phyloP scores from a whole-genome alignment of 257 asterid genomes.

The Haberlea rhodopensis region DNA sequence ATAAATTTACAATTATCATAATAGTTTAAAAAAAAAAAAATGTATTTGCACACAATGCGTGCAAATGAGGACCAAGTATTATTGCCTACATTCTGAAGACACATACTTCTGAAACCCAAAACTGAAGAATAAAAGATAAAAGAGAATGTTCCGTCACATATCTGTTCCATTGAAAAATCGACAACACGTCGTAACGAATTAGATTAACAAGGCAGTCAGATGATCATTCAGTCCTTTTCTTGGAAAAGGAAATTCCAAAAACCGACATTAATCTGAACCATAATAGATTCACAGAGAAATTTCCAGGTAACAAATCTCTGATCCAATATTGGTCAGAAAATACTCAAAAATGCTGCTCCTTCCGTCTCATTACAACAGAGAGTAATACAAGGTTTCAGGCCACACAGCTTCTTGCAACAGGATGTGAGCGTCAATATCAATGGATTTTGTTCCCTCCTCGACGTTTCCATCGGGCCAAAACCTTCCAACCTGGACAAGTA shows the following conservation, averaged over 20 bases:
- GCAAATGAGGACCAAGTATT: no score
- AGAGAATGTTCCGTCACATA: no score
- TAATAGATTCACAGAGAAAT: not conserved
- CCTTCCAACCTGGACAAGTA: not conserved
- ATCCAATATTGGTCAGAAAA: not conserved
- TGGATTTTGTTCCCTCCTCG: not conserved
- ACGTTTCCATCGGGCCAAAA: not conserved
- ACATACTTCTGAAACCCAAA: no score
- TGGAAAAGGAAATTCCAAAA: not conserved
- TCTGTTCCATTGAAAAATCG: not conserved
- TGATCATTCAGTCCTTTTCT: not conserved
- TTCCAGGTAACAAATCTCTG: not conserved
- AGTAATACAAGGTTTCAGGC: not conserved
- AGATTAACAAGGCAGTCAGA: not conserved
- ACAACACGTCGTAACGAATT: not conserved
- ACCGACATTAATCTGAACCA: not conserved
- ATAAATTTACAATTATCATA: no score
- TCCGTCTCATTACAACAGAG: not conserved
- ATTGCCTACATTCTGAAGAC: no score
- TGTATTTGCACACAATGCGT: no score
- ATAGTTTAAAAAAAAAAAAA: no score
- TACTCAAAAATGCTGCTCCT: not conserved
- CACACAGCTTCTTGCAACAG: not conserved
- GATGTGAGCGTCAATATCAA: not conserved
- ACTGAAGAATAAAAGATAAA: no score